These are phyloP conservation scores for Metschnikowia picachoensis DNA, from an alignment of 805 yeast genomes.

Conservation along the genomic window DNA sequence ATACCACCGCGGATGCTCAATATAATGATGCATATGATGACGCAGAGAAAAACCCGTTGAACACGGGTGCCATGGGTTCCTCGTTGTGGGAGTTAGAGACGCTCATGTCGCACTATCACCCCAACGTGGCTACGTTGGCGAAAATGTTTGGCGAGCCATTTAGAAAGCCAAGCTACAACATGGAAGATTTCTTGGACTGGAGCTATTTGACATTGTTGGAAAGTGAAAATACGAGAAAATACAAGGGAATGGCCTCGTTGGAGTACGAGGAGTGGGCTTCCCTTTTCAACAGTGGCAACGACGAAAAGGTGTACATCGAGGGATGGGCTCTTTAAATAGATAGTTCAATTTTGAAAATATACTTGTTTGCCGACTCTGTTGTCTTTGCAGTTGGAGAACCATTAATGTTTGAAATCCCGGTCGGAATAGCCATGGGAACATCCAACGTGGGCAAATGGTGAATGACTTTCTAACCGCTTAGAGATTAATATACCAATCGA, in stretches of 20 bases:
- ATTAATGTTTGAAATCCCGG: too few relatives aligned
- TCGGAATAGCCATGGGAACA: too few relatives aligned
- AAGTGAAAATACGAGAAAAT: conserved; percentile 58
- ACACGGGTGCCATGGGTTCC: conserved; percentile 74
- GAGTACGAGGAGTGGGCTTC: conserved; percentile 60
- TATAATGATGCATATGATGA: conserved; percentile 64
- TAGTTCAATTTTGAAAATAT: too few relatives aligned
- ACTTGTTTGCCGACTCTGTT: too few relatives aligned
- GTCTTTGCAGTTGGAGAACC: too few relatives aligned
- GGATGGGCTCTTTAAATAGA: conserved; percentile 15
- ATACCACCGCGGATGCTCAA: conserved; percentile 24
- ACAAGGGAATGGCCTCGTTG: conserved; percentile 71
- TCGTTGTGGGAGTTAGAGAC: conserved; percentile 92
- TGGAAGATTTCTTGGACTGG: conserved; percentile 96
- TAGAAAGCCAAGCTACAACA: conserved; percentile 76
- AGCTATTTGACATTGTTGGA: conserved; percentile 63
- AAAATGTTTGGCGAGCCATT: conserved; percentile 87
- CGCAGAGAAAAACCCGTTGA: conserved; percentile 66
- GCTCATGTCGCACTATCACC: conserved; percentile 82
- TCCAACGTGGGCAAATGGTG: too few relatives aligned
- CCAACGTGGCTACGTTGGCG: conserved; percentile 90
- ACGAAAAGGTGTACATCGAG: conserved; percentile 15
- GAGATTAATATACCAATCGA: too few relatives aligned
- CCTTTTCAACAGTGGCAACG: conserved; percentile 25
- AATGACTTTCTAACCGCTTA: too few relatives aligned